Percentiles rank a stretch among this genome's conserved stretches.
Conservation (phyloP, 2,329 filamentous ascomycete genomes). For the Fusarium robinianum region DNA sequence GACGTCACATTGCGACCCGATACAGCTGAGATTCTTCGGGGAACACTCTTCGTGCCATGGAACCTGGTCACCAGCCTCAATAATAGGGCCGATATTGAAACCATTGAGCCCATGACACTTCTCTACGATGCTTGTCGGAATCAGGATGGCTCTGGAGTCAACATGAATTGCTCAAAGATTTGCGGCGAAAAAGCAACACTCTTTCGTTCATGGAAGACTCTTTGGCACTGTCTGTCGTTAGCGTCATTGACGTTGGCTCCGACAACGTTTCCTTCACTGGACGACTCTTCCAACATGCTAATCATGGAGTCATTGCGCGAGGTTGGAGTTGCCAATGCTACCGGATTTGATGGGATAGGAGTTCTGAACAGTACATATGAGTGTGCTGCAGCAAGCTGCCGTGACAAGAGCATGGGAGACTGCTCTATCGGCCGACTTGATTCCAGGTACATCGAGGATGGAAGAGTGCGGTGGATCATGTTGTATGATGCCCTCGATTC, state of each 20-base stretch:
- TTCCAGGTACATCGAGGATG: not conserved
- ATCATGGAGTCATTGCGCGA: not conserved
- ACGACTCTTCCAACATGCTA: not conserved
- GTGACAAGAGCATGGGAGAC: slow-evolving; percentile 1
- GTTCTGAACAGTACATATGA: slow-evolving; percentile 8
- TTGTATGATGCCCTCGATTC: not conserved
- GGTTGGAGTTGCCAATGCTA: not conserved
- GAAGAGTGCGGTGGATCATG: slow-evolving; percentile 1
- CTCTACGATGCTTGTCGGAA: not conserved
- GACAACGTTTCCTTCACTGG: not conserved
- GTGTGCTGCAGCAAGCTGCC: slow-evolving; percentile 15
- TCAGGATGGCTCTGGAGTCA: not conserved
- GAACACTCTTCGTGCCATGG: slow-evolving; percentile 3
- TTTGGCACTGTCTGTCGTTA: slow-evolving; percentile 11
- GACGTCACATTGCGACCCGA: slow-evolving; percentile 4
- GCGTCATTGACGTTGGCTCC: not conserved
- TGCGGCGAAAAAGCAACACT: not conserved
- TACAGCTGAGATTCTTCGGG: not conserved
- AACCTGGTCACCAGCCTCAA: not conserved
- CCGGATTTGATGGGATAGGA: not conserved
- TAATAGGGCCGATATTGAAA: fast-evolving
- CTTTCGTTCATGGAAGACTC: slow-evolving; percentile 10
- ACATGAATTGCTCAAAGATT: not conserved
- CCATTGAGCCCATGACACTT: not conserved
- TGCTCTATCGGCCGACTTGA: slow-evolving; percentile 1